Base-by-base conservation (phyloP, 345 rosid species). In the Lumnitzera littorea region DNA sequence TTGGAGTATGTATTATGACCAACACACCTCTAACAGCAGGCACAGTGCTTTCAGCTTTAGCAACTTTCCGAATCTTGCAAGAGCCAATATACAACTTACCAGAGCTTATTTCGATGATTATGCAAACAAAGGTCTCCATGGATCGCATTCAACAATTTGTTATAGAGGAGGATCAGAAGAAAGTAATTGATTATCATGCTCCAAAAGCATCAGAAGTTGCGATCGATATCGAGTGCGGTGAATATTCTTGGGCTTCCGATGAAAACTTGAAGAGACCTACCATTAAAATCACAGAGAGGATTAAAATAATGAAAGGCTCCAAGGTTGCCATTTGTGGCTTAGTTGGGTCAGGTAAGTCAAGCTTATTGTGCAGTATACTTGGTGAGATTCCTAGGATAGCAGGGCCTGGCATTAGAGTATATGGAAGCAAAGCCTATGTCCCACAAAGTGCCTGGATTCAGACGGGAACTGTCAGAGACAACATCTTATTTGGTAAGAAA, bases 371-470 rank as follows among this genome's bases (percentile, higher is more conserved):
- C 58, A 82, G 87, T 66, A 82, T 91, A 47, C 85, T 87, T n/a
- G 89, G 82, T 11, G 95, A 89, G 72, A 85, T 89, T 47, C 95
- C 95, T 4, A 82, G 75, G 69, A 79, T 70, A 54, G 72, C 84
- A 31, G 91, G 91, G 58, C 81, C 69, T 10, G 80, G 66, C 47
- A 75, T 72, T 52, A 76, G 69, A 64, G 75, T 81, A 8, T 50
- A 76, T 51, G 98, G 87, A 36, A 78, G 63, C 41, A 77, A 74
- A 72, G 90, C 95, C 36, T 84, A 84, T 70, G 88, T 84, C 27
- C 80, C 94, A 12, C 91, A 88, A 67, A 79, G 86, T 46, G 82
- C 94, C 49, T 91, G 98, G 98, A 82, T 83, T 72, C 96, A 82
- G 65, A 85, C 91, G 0, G 81, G 95, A 16, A 86, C 77, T 20